Evolutionary conservation across 805 yeast species (phyloP).

Genomic region (Komagataella pastoris): DNA sequence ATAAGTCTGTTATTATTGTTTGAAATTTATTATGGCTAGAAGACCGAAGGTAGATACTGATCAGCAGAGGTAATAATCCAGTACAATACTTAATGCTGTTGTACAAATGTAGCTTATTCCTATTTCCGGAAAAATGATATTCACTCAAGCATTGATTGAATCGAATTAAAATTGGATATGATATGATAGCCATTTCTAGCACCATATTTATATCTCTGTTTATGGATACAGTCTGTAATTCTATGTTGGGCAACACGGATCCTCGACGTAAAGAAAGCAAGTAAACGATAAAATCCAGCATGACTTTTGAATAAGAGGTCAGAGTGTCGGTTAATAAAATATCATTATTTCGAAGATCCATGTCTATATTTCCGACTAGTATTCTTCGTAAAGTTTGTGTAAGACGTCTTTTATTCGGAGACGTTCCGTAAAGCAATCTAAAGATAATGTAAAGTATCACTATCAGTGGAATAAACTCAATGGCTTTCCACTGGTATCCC

Average conservation of each 20-base stretch:
- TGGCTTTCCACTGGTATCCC: constrained; percentile 12
- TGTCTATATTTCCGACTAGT: constrained; percentile 44
- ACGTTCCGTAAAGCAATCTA: constrained; percentile 19
- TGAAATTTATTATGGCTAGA: constrained; percentile 8
- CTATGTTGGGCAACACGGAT: constrained; percentile 18
- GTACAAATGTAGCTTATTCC: constrained; percentile 40
- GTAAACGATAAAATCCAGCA: constrained; percentile 57
- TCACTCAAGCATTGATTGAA: constrained; percentile 75
- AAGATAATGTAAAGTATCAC: constrained; percentile 21
- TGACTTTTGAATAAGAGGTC: constrained; percentile 66
- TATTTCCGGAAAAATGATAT: constrained; percentile 29
- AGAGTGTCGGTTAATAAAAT: constrained; percentile 74
- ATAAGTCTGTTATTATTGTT: constrained; percentile 16
- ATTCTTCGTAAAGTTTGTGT: constrained; percentile 38
- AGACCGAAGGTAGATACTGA: constrained; percentile 13
- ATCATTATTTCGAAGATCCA: constrained; percentile 56
- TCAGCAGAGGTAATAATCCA: constrained; percentile 40
- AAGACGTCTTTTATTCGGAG: constrained; percentile 29
- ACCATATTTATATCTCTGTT: neutral
- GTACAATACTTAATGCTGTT: constrained; percentile 70
- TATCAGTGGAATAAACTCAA: constrained; percentile 23
- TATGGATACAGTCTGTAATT: constrained; percentile 9
- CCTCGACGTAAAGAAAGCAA: constrained; percentile 29
- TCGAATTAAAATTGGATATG: constrained; percentile 61
- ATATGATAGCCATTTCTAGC: constrained; percentile 16